Evolutionary conservation across 2,329 filamentous ascomycete genomes (phyloP).

Genomic region (Onygenales sp.): DNA sequence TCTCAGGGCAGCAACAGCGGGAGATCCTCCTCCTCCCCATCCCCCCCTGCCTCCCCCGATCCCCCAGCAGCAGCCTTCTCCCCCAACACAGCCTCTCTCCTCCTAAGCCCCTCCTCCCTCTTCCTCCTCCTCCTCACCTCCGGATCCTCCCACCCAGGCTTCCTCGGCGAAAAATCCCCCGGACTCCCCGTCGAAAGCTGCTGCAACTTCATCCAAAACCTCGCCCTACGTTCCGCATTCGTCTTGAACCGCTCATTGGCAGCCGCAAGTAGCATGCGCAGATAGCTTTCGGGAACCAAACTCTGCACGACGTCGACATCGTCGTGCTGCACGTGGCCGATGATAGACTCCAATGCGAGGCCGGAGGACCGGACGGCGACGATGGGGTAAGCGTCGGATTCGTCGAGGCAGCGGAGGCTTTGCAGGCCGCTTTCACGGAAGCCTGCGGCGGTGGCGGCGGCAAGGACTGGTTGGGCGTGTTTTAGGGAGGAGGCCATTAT

Average conservation of each 20-base stretch:
- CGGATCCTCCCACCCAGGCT: conserved; percentile 28
- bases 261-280: conserved; percentile 57
- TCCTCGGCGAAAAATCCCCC: conserved; percentile 5
- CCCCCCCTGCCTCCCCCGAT: background rate
- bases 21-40: background rate
- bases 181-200: conserved; percentile 12
- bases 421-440: conserved; percentile 81
- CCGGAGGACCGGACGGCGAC: conserved; percentile 81
- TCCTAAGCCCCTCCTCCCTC: conserved; percentile 30
- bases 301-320: conserved; percentile 35
- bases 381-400: conserved; percentile 51
- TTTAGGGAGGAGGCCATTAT: conserved; percentile 65
- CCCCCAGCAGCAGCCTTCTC: background rate
- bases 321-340: conserved; percentile 45
- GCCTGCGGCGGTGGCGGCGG: conserved; percentile 68
- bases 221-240: conserved; percentile 31
- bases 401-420: conserved; percentile 46
- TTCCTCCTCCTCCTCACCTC: conserved; percentile 30
- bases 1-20: background rate
- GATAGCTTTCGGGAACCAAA: conserved; percentile 57
- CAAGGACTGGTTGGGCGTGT: conserved; percentile 66
- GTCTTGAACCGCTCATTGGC: conserved; percentile 52
- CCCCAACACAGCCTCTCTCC: conserved; percentile 16
- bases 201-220: conserved; percentile 25
- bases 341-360: conserved; percentile 68